These are phyloP conservation scores for Eucalyptus rudis DNA, from an alignment of 345 rosid genomes.

Conservation along the genomic window DNA sequence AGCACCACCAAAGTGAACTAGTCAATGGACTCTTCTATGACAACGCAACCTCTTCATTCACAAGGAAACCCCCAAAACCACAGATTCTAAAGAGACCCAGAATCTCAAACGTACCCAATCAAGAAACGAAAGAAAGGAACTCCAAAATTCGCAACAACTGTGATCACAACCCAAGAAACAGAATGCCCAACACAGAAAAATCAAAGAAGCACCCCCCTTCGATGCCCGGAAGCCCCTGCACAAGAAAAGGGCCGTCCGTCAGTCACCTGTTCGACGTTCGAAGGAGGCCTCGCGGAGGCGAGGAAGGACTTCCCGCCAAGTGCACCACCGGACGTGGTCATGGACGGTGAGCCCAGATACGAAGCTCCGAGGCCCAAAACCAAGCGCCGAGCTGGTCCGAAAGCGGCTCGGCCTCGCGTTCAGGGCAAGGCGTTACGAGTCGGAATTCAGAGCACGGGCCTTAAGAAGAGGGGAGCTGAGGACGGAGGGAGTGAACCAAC, in stretches of 20 bases:
- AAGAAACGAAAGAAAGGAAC: background rate
- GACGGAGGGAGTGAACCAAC: background rate
- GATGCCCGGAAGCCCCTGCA: background rate
- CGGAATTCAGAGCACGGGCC: background rate
- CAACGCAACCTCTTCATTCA: background rate
- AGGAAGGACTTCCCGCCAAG: slow-evolving; percentile 32
- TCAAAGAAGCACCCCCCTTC: background rate
- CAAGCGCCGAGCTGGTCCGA: slow-evolving; percentile 27
- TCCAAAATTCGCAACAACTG: background rate
- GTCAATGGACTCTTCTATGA: background rate
- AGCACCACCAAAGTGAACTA: background rate
- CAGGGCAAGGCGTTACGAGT: background rate
- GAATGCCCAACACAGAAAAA: background rate
- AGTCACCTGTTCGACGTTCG: slow-evolving; percentile 48
- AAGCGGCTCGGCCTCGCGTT: background rate
- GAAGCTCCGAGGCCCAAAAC: slow-evolving; percentile 16
- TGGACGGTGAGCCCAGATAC: slow-evolving; percentile 16
- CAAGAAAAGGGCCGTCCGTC: background rate
- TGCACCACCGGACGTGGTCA: slow-evolving; percentile 26
- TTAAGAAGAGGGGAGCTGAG: slow-evolving; percentile 7
- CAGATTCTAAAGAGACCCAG: background rate
- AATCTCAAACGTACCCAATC: background rate
- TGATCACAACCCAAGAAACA: background rate
- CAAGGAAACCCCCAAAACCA: background rate
- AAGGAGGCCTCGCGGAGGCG: slow-evolving; percentile 61